These are phyloP conservation scores for Beauveria scarabaeidicola DNA, from an alignment of 2,329 filamentous ascomycete species.

Conservation along the genomic window DNA sequence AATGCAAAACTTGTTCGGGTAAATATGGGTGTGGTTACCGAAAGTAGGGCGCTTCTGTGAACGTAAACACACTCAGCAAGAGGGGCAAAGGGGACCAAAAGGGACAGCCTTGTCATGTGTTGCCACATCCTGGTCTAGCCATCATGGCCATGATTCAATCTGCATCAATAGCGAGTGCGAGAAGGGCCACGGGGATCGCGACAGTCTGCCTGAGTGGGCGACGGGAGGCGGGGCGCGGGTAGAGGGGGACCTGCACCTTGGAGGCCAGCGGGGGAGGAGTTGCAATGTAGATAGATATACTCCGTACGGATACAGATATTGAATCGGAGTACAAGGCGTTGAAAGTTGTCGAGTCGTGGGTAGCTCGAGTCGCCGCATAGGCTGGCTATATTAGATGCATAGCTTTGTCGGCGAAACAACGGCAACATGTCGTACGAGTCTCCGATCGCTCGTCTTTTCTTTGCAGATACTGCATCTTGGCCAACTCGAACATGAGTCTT, in stretches of 20 bases:
- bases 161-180: slow-evolving; percentile 5
- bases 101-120: background rate
- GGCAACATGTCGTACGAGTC: too few species aligned
- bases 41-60: background rate
- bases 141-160: background rate
- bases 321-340: background rate
- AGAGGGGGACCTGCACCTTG: background rate
- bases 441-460: too few species aligned
- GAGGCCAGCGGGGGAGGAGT: slow-evolving; percentile 5
- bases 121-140: background rate
- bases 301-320: background rate
- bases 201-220: slow-evolving; percentile 1
- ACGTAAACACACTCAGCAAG: background rate
- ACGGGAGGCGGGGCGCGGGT: background rate
- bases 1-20: background rate
- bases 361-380: too few species aligned
- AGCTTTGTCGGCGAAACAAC: too few species aligned
- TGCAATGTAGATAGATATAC: background rate
- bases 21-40: background rate
- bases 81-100: background rate
- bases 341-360: too few species aligned
- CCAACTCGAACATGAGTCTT: too few species aligned
- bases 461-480: too few species aligned
- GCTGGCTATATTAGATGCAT: too few species aligned
- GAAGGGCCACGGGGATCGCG: slow-evolving; percentile 6